Conservation (phyloP, 2,329 filamentous ascomycete species). For the Cladobotryum protrusum region DNA sequence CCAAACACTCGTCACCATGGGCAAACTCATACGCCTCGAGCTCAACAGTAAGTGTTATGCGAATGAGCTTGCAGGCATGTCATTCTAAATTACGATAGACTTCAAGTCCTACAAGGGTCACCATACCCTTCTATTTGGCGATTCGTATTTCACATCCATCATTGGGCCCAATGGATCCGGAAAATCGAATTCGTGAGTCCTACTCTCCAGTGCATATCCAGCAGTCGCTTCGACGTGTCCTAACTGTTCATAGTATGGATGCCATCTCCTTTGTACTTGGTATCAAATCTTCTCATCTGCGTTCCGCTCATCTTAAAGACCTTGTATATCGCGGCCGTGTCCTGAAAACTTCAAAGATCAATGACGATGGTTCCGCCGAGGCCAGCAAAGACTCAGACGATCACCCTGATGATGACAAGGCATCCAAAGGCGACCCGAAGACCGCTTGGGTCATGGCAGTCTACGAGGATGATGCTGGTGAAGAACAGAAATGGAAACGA, state of each 20-base stretch:
- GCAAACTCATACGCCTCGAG: constrained; percentile 91
- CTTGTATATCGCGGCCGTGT: constrained; percentile 94
- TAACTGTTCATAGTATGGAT: constrained; percentile 66
- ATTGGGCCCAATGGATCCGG: constrained; percentile 99
- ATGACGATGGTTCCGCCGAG: constrained; percentile 75
- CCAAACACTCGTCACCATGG: constrained; percentile 56
- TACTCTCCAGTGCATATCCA: background rate
- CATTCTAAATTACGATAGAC: constrained; percentile 46
- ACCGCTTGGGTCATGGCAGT: constrained; percentile 99
- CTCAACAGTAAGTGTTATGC: constrained; percentile 66
- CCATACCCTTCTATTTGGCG: constrained; percentile 87
- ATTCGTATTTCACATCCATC: constrained; percentile 98
- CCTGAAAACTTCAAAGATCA: constrained; percentile 85
- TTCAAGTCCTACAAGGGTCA: constrained; percentile 99
- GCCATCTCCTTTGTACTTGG: constrained; percentile 98
- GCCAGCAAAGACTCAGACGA: constrained; percentile 58
- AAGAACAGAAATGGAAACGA: constrained; percentile 94
- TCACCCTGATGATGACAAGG: constrained; percentile 54
- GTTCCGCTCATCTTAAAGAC: constrained; percentile 88
- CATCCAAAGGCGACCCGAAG: constrained; percentile 76
- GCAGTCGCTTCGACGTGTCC: background rate
- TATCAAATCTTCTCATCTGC: constrained; percentile 96
- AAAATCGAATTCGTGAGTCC: constrained; percentile 88
- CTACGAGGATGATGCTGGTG: constrained; percentile 93
- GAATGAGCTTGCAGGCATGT: background rate